phyloP scores from a whole-genome alignment of 2,329 filamentous ascomycete species.

The Hypoxylon rubiginosum region DNA sequence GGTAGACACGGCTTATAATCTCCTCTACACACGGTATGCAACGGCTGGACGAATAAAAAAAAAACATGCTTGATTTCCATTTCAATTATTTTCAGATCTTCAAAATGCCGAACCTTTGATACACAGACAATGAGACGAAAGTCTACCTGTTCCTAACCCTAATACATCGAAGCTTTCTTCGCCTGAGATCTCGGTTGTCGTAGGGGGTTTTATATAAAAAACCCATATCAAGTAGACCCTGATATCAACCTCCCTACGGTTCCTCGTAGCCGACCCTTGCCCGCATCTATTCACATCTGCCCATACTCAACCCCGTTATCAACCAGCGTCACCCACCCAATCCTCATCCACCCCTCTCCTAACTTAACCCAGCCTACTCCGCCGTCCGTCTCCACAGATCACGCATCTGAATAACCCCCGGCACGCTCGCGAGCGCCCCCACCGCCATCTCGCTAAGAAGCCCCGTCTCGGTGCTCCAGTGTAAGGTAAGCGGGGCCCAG shows the following conservation, averaged over 20 bases:
- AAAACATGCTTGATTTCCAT: not conserved
- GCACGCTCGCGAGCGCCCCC: constrained; percentile 67
- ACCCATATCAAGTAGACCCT: not conserved
- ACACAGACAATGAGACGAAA: not conserved
- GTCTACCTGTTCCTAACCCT: not conserved
- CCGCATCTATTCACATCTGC: not conserved
- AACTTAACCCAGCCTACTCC: constrained; percentile 31
- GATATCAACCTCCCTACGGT: not conserved
- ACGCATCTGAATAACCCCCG: constrained; percentile 50
- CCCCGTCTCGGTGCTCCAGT: constrained; percentile 82
- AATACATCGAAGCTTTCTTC: not conserved
- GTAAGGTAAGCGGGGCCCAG: constrained; percentile 85
- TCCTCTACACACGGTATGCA: not conserved
- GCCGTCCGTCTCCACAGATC: constrained; percentile 53
- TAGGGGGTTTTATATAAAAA: not conserved
- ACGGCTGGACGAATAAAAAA: not conserved
- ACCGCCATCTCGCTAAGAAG: constrained; percentile 70
- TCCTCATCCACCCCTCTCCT: not conserved
- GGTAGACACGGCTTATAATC: not conserved
- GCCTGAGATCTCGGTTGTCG: not conserved
- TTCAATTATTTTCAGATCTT: constrained; percentile 9
- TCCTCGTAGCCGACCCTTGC: not conserved
- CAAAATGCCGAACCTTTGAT: constrained; percentile 7
- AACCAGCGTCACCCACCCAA: not conserved
- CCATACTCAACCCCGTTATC: not conserved